These are phyloP conservation scores for Aspergillus ellipticus DNA, from an alignment of 495 filamentous ascomycete species.

Conservation along the genomic window DNA sequence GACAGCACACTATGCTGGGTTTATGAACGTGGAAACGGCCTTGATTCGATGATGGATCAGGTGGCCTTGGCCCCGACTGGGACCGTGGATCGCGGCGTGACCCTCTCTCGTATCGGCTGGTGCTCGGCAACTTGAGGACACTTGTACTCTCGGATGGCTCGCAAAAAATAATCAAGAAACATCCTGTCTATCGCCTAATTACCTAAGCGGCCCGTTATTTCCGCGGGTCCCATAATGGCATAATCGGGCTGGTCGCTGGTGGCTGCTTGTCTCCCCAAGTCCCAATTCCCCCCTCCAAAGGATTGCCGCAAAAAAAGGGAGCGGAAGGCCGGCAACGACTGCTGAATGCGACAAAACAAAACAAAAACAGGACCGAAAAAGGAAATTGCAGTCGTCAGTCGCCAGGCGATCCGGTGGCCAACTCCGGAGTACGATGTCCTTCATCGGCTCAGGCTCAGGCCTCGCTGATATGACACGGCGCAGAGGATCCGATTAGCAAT, in stretches of 20 bases:
- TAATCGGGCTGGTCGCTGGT: neutral
- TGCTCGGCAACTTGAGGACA: slow-evolving; percentile 14
- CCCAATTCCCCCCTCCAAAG: no score
- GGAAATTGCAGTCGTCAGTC: no score
- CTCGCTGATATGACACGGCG: neutral
- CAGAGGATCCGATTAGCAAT: neutral
- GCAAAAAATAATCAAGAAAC: neutral
- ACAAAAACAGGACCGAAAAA: no score
- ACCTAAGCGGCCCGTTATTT: slow-evolving; percentile 13
- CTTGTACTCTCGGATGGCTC: slow-evolving; percentile 2
- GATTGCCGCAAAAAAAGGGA: no score
- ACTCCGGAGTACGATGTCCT: no score
- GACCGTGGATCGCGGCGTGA: slow-evolving; percentile 1
- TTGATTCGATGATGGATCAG: neutral
- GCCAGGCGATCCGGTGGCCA: no score
- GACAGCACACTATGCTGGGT: neutral
- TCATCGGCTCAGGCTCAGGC: neutral
- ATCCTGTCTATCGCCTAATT: neutral
- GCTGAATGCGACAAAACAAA: no score
- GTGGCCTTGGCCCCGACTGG: neutral
- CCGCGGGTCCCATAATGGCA: slow-evolving; percentile 5
- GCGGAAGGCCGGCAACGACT: no score
- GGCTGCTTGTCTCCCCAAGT: no score
- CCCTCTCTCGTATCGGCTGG: slow-evolving; percentile 7
- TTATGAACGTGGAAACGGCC: neutral